A percentile compares a stretch with the other conserved stretches of the same genome.
Conservation (phyloP, 257 asterid species). For the Solanum sparsipilum region DNA sequence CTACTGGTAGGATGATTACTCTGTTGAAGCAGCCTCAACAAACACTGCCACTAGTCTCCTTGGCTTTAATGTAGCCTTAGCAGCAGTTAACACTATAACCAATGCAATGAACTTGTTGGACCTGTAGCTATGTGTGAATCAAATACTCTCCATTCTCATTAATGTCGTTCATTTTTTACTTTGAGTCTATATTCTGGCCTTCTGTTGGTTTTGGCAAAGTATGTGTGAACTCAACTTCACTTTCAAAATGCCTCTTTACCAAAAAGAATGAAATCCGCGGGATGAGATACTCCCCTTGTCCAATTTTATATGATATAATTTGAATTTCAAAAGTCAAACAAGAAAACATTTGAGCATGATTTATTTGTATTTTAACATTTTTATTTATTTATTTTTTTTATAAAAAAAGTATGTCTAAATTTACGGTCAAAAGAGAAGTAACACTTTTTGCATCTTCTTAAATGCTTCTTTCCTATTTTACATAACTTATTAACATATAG, state of each 20-base stretch:
- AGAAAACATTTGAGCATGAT: background rate
- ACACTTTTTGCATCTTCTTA: background rate
- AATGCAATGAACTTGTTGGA: background rate
- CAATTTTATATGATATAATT: too few species aligned
- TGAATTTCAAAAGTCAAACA: too few species aligned
- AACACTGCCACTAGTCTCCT: slow-evolving; percentile 48
- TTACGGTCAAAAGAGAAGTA: too few species aligned
- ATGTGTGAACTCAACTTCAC: background rate
- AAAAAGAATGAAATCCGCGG: background rate
- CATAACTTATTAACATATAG: background rate
- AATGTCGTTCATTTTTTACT: background rate
- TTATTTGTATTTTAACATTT: too few species aligned
- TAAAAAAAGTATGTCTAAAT: too few species aligned
- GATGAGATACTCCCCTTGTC: background rate
- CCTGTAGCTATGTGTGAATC: background rate
- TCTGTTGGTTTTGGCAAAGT: background rate
- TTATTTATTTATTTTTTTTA: too few species aligned
- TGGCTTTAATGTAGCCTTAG: slow-evolving; percentile 80
- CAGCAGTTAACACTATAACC: slow-evolving; percentile 74
- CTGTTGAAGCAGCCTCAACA: slow-evolving; percentile 80
- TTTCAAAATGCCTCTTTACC: background rate
- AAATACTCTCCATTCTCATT: background rate
- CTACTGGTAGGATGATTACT: slow-evolving; percentile 63
- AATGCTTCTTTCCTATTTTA: background rate
- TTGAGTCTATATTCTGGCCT: background rate